Conservation (phyloP, 176 grass and related monocot species). For the Coix lacrymajobi region DNA sequence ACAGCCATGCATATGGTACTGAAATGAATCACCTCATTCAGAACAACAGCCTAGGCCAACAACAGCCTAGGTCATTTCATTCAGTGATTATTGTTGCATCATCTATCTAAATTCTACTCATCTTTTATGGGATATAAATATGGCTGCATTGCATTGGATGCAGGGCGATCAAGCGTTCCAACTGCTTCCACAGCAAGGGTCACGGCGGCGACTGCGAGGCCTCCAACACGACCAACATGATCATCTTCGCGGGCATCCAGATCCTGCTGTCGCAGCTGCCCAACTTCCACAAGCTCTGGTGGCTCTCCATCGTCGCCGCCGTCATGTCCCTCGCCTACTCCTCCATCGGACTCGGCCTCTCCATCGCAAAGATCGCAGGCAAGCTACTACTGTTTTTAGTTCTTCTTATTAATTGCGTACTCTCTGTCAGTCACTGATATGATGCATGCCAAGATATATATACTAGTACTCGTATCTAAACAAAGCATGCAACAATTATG, state of each 20-base stretch:
- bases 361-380: constrained; percentile 85
- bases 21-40: no score
- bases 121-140: no score
- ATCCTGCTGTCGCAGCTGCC: constrained; percentile 74
- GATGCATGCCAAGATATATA: neutral
- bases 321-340: constrained; percentile 90
- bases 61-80: no score
- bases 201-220: constrained; percentile 34
- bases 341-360: constrained; percentile 73
- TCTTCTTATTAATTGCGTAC: no score
- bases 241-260: constrained; percentile 78
- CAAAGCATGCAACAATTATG: no score
- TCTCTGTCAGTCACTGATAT: neutral
- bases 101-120: no score
- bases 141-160: no score
- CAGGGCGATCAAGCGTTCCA: constrained; percentile 69
- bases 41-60: no score
- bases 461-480: neutral
- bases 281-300: constrained; percentile 91
- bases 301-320: constrained; percentile 83
- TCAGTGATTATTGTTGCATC: no score
- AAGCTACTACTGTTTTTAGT: neutral
- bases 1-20: neutral
- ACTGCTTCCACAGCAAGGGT: constrained; percentile 71
- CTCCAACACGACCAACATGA: constrained; percentile 54